These are phyloP conservation scores for Calocybe gangraenosa DNA, from an alignment of 768 basidiomycete genomes.

Conservation along the genomic window DNA sequence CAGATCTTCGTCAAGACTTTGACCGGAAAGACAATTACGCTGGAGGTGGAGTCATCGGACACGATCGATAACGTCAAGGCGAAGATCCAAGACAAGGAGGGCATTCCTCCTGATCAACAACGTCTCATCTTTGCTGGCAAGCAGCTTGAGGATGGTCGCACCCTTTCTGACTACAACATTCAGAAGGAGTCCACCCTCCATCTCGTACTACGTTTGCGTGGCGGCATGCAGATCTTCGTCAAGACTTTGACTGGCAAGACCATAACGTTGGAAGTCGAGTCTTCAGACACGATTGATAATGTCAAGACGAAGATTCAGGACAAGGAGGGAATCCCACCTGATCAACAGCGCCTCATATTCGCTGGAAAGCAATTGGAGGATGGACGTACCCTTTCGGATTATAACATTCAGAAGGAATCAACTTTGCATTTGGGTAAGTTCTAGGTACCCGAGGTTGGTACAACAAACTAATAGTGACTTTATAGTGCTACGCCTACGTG, in stretches of 20 bases:
- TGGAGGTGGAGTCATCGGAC: conserved; percentile 84
- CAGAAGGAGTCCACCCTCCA: conserved; percentile 87
- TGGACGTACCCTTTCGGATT: conserved; percentile 83
- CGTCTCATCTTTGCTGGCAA: conserved; percentile 91
- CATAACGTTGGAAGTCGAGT: conserved; percentile 91
- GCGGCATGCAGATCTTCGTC: conserved; percentile 90
- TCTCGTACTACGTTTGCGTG: conserved; percentile 80
- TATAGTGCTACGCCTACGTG: too few species aligned
- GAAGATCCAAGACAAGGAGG: conserved; percentile 95
- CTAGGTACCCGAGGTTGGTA: conserved; percentile 29
- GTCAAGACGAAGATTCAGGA: conserved; percentile 83
- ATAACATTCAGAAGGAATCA: conserved; percentile 81
- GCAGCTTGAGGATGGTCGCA: conserved; percentile 89
- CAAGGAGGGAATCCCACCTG: conserved; percentile 80
- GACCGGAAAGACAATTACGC: conserved; percentile 90
- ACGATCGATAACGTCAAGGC: conserved; percentile 87
- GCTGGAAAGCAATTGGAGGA: conserved; percentile 95
- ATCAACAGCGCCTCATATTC: conserved; percentile 89
- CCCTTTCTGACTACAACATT: conserved; percentile 87
- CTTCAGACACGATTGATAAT: conserved; percentile 90
- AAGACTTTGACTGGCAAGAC: conserved; percentile 90
- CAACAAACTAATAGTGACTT: too few species aligned
- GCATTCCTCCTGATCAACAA: conserved; percentile 81
- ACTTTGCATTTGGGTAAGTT: conserved; percentile 50
- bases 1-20: conserved; percentile 81